Evolutionary conservation across 2,329 filamentous ascomycete genomes (phyloP).

Genomic region (Davidsoniella eucalypti): DNA sequence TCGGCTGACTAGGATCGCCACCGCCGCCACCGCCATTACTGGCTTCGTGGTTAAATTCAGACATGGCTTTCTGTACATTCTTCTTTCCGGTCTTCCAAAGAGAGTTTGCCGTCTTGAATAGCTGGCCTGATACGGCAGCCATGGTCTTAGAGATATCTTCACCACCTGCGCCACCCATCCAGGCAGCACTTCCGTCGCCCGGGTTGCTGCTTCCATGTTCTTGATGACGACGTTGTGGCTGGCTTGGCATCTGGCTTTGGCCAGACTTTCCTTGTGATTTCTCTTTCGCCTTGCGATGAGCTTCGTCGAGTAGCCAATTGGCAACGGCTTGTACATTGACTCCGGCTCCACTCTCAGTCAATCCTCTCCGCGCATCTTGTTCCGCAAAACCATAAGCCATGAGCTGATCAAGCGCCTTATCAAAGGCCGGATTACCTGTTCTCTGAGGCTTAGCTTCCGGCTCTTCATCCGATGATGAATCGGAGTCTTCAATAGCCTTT

Average conservation of each 20-base stretch:
- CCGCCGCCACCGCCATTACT: not conserved
- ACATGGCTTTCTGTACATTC: constrained; percentile 78
- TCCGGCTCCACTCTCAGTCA: constrained; percentile 65
- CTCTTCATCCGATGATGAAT: constrained; percentile 32
- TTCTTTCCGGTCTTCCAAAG: constrained; percentile 92
- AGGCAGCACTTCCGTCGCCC: constrained; percentile 30
- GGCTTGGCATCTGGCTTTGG: constrained; percentile 13
- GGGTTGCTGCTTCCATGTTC: constrained; percentile 4
- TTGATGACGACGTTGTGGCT: constrained; percentile 15
- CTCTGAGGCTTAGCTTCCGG: constrained; percentile 19
- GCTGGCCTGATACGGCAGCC: constrained; percentile 60
- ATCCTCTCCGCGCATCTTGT: constrained; percentile 64
- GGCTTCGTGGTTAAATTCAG: constrained; percentile 61
- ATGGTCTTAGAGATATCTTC: constrained; percentile 67
- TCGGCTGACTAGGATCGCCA: constrained; percentile 61
- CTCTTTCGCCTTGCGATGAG: constrained; percentile 66
- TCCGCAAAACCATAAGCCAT: constrained; percentile 88
- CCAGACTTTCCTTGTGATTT: constrained; percentile 38
- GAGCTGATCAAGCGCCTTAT: constrained; percentile 70
- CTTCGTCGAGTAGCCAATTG: constrained; percentile 78
- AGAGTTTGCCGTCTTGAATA: constrained; percentile 89
- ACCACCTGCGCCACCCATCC: constrained; percentile 42
- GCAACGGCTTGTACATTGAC: constrained; percentile 74
- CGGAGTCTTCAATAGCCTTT: constrained; percentile 37
- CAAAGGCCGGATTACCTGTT: constrained; percentile 27